Conservation (phyloP, 176 grass and related monocot species). For the Tuctoria greenei region DNA sequence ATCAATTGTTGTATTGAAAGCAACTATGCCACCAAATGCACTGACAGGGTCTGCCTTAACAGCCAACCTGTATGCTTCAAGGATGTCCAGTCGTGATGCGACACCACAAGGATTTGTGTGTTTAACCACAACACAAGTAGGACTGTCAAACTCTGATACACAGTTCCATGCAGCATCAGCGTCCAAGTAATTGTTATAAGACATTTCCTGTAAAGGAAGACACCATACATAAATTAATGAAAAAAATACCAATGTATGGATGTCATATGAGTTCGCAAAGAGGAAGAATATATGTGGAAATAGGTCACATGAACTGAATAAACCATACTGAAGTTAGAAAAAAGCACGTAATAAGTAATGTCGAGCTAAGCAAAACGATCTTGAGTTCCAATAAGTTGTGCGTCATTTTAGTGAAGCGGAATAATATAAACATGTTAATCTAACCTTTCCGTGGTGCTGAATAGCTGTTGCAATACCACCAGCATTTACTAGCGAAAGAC, state of each 20-base stretch:
- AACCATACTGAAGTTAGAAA: neutral
- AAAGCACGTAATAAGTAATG: neutral
- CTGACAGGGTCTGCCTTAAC: slow-evolving; percentile 83
- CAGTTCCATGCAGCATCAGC: slow-evolving; percentile 98
- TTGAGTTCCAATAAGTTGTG: neutral
- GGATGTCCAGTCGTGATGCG: slow-evolving; percentile 64
- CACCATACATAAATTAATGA: neutral
- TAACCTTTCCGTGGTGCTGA: slow-evolving; percentile 89
- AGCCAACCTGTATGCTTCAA: slow-evolving; percentile 86
- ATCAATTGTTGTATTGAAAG: slow-evolving; percentile 75
- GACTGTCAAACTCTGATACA: slow-evolving; percentile 79
- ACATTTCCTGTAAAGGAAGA: slow-evolving; percentile 75
- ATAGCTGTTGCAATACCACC: slow-evolving; percentile 87
- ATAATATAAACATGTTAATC: neutral
- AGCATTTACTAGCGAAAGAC: slow-evolving; percentile 66
- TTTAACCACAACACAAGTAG: slow-evolving; percentile 91
- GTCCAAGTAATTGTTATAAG: slow-evolving; percentile 96
- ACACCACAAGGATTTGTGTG: slow-evolving; percentile 95
- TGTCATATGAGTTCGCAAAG: neutral
- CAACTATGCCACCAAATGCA: slow-evolving; percentile 91
- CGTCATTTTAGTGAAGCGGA: neutral
- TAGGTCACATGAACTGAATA: slow-evolving; percentile 16
- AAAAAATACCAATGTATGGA: neutral
- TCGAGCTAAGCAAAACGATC: neutral
- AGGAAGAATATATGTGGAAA: neutral